These are phyloP conservation scores for Lipomyces orientalis DNA, from an alignment of 805 yeast species.

Conservation along the genomic window DNA sequence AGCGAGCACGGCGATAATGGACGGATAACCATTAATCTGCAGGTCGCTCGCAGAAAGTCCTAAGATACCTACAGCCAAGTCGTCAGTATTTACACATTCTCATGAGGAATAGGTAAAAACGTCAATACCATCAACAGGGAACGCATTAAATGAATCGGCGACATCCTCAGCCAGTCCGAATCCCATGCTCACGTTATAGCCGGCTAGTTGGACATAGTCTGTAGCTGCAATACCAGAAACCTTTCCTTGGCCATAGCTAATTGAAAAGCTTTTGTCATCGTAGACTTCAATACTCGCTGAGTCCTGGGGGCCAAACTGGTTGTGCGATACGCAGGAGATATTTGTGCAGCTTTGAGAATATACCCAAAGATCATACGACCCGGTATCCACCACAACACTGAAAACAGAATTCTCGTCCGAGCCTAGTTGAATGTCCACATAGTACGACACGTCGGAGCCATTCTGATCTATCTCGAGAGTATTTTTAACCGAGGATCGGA, in stretches of 20 bases:
- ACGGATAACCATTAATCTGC: constrained; percentile 43
- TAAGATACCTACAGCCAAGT: constrained; percentile 50
- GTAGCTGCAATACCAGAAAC: constrained; percentile 58
- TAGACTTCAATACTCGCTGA: constrained; percentile 26
- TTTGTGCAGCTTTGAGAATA: constrained; percentile 59
- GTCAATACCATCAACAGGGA: constrained; percentile 54
- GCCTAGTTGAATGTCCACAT: constrained; percentile 40
- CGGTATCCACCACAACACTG: constrained; percentile 66
- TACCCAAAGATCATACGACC: constrained; percentile 69
- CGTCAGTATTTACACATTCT: neutral
- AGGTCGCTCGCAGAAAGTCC: constrained; percentile 61
- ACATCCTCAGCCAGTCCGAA: constrained; percentile 62
- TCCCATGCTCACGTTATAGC: constrained; percentile 47
- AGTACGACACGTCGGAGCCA: constrained; percentile 44
- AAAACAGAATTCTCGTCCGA: constrained; percentile 44
- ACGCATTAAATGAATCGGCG: constrained; percentile 59
- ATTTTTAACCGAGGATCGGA: constrained; percentile 9
- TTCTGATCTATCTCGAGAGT: constrained; percentile 34
- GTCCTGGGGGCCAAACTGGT: constrained; percentile 25
- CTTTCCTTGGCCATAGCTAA: constrained; percentile 60
- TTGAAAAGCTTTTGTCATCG: constrained; percentile 49
- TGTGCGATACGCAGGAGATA: constrained; percentile 51
- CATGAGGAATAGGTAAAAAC: neutral
- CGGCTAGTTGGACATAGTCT: constrained; percentile 49
- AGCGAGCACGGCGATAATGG: constrained; percentile 40